Conservation (phyloP, 306 rosid species). For the Castanospermum australe region DNA sequence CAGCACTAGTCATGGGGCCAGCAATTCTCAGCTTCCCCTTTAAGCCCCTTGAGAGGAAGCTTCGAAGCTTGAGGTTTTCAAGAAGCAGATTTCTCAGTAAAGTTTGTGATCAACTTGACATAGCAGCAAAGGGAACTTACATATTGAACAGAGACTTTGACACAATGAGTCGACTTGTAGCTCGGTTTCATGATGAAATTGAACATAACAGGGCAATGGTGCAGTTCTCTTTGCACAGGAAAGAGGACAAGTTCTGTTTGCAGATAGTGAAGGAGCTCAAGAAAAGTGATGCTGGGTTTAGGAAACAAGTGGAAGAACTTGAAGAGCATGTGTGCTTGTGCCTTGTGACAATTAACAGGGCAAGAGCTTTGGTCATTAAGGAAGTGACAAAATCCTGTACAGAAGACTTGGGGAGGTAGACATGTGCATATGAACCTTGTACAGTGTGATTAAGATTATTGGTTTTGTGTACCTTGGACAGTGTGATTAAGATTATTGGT, state of each 20-base stretch:
- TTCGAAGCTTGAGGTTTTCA: neutral
- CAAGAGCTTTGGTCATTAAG: conserved; percentile 51
- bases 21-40: conserved; percentile 29
- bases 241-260: conserved; percentile 36
- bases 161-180: conserved; percentile 53
- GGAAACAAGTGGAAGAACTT: conserved; percentile 61
- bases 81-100: conserved; percentile 27
- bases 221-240: conserved; percentile 46
- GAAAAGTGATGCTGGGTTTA: conserved; percentile 41
- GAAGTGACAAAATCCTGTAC: conserved; percentile 33
- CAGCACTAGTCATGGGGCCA: conserved; percentile 40
- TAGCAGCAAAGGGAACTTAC: conserved; percentile 61
- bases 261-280: conserved; percentile 53
- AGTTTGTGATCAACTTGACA: conserved; percentile 49
- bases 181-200: conserved; percentile 45
- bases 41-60: conserved; percentile 25
- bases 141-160: conserved; percentile 58
- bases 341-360: conserved; percentile 47
- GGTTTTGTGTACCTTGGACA: neutral
- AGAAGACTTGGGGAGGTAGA: neutral
- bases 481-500: neutral
- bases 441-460: neutral
- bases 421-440: neutral
- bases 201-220: conserved; percentile 49
- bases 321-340: conserved; percentile 62